Conservation (phyloP, 805 yeast species). For the Myxozyma mucilagina region DNA sequence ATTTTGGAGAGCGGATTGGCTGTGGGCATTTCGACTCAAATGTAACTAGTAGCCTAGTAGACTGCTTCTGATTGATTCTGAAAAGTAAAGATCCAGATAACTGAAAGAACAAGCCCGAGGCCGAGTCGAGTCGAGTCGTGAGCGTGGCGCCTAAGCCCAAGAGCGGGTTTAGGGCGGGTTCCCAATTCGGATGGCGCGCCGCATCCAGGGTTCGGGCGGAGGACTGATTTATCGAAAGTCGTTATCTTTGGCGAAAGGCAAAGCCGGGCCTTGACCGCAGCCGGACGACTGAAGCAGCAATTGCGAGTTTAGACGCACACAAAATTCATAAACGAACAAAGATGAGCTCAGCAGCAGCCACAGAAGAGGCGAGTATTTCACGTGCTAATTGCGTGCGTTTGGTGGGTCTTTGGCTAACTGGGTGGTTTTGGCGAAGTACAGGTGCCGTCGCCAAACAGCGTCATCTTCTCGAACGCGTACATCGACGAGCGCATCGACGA, state of each 20-base stretch:
- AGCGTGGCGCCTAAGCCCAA: neutral
- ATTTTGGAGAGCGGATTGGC: constrained; percentile 72
- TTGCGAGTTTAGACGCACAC: too few species aligned
- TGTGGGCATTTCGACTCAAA: constrained; percentile 27
- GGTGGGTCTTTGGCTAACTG: neutral
- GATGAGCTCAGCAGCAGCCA: constrained; percentile 14
- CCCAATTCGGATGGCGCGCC: neutral
- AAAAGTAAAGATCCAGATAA: too few species aligned
- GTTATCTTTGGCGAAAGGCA: constrained; percentile 7
- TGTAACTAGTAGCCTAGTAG: neutral
- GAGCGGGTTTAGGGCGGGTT: constrained; percentile 1
- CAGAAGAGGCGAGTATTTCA: constrained; percentile 2
- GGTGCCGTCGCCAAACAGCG: constrained; percentile 35
- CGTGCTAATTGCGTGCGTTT: neutral
- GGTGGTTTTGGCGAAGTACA: neutral
- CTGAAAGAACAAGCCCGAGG: too few species aligned
- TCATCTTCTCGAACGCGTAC: constrained; percentile 62
- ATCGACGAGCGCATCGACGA: constrained; percentile 53
- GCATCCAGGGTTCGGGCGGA: constrained; percentile 6
- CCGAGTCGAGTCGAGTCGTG: too few species aligned
- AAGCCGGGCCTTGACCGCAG: too few species aligned
- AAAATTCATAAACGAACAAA: too few species aligned
- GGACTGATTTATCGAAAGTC: constrained; percentile 8
- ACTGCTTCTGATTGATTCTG: neutral
- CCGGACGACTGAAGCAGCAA: too few species aligned